Evolutionary conservation across 495 filamentous ascomycete species (phyloP).

Genomic region (Xylaria sp.): DNA sequence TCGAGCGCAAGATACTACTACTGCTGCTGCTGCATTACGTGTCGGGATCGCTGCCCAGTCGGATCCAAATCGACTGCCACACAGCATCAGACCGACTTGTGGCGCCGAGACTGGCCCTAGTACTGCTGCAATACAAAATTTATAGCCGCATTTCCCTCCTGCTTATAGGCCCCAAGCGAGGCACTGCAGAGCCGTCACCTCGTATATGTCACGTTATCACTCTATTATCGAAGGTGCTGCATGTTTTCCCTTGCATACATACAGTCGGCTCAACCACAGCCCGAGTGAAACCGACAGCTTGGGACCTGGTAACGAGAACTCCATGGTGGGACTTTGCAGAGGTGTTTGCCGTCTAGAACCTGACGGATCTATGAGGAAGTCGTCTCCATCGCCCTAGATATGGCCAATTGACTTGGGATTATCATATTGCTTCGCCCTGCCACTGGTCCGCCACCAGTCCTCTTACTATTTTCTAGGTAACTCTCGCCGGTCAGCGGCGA

Average conservation of each 20-base stretch:
- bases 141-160: conserved; percentile 4
- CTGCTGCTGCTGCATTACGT: conserved; percentile 19
- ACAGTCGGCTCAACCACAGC: conserved; percentile 18
- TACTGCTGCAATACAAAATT: conserved; percentile 18
- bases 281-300: conserved; percentile 30
- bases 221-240: conserved; percentile 19
- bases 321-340: background rate
- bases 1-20: background rate
- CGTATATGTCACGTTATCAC: conserved; percentile 32
- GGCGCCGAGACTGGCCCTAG: conserved; percentile 26
- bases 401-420: background rate
- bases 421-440: background rate
- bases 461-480: background rate
- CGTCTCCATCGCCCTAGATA: background rate
- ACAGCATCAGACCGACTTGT: conserved; percentile 23
- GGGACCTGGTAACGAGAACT: conserved; percentile 27
- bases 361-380: background rate
- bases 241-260: conserved; percentile 21
- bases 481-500: background rate
- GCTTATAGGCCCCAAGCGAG: conserved; percentile 18
- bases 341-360: conserved; percentile 17
- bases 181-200: conserved; percentile 28
- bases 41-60: conserved; percentile 29
- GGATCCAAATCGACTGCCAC: conserved; percentile 25
- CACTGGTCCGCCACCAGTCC: conserved; percentile 10